phyloP scores from a whole-genome alignment of 345 rosid species.

The Barbarea vulgaris region DNA sequence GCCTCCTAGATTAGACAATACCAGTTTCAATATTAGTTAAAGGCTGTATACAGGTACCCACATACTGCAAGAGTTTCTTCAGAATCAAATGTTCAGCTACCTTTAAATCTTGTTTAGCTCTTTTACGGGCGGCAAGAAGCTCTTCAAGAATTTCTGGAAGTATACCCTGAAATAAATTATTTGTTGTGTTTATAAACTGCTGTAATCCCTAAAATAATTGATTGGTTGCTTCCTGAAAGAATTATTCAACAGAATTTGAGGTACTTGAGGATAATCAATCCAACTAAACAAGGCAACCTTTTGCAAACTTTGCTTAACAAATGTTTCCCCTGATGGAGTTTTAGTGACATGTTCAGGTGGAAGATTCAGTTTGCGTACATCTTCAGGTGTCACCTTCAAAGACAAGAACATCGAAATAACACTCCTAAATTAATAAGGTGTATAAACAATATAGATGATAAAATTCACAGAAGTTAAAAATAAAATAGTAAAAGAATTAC shows the following conservation, averaged over 20 bases:
- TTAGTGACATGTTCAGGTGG: constrained; percentile 78
- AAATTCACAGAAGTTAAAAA: background rate
- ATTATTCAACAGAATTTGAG: constrained; percentile 1
- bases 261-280: background rate
- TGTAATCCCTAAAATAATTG: background rate
- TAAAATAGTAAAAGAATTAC: constrained; percentile 46
- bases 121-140: constrained; percentile 83
- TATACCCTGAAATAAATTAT: constrained; percentile 66
- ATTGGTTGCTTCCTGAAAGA: constrained; percentile 14
- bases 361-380: constrained; percentile 76
- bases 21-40: constrained; percentile 14
- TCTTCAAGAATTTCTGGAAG: constrained; percentile 99
- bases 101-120: constrained; percentile 97
- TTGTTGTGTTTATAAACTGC: constrained; percentile 15
- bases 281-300: constrained; percentile 53
- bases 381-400: constrained; percentile 83
- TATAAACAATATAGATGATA: background rate
- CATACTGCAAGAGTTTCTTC: constrained; percentile 16
- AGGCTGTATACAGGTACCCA: constrained; percentile 8
- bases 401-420: constrained; percentile 29
- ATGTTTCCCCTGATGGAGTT: constrained; percentile 95
- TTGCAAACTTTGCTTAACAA: constrained; percentile 83
- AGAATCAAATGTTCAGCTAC: constrained; percentile 42
- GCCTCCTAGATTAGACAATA: constrained; percentile 67
- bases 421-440: constrained; percentile 19